Evolutionary conservation across 192 early-diverging fungal species (phyloP), one percentile per base, ranked within the genome.

Genomic region (Podila minutissima): DNA sequence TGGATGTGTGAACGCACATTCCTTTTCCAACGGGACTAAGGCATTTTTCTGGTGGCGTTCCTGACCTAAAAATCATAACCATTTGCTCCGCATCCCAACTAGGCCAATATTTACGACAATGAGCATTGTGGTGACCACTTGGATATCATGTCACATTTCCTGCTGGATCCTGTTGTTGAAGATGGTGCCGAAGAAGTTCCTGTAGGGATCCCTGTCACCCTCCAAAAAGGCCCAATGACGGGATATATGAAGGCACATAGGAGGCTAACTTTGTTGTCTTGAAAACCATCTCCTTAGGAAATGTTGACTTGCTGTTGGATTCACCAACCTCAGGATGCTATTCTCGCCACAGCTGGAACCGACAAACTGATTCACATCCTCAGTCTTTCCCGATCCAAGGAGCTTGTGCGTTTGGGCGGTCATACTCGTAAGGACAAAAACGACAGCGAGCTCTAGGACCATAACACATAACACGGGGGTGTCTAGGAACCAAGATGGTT

Each of bases 71-170:
- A 62, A 24, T 17, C 20, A 17, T 55, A 61, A 5, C 26, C 10
- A 29, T 59, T 63, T 66, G 9, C 38, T 24, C 41, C 41, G 41
- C 38, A 49, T 38, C n/a, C n/a, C 0, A 53, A 32, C 33, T 82
- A 94, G 90, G 90, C 92, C 17, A 96, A 91, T 66, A 87, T 96
- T 17, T 97, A 94, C 74, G 96, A 97, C 71, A 97, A 97, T 81
- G 95, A 95, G 74, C 95, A 97, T 75, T 95, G 94, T 65, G 95
- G 95, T 13, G 94, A 96, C 72, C 96, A 97, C 66, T 85, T 97
- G 73, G 95, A 97, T 72, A 93, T 97, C 62, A 95, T 97, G 94
- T 95, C 95, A 8, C 94, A 97, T 75, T 97, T 92, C 66, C 87
- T 91, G 51, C 71, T 95, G 15, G 77, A 86, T 26, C 70, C 78